Evolutionary conservation across 495 filamentous ascomycete genomes (phyloP), one percentile per base, ranked within the genome.

Genomic region (Aspergillus cavernicola): DNA sequence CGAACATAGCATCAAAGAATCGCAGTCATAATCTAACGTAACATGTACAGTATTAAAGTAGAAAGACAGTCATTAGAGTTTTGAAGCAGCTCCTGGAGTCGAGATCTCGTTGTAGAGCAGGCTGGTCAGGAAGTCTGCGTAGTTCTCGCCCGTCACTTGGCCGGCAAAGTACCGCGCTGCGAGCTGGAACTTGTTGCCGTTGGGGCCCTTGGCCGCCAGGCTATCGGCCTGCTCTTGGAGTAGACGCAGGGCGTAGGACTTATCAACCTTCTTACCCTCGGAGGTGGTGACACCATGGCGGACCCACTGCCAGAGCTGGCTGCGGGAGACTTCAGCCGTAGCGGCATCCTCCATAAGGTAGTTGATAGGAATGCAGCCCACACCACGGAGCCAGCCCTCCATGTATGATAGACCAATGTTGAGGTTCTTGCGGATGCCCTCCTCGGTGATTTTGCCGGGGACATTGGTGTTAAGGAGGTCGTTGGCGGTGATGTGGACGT

Each of bases 261-360:
- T 97, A 68, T 95, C 90, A 55, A 98, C 85, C 63, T 84, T 87
- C 80, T 92, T 91, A 69, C 93, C 95, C 66, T 96, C 91, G 19
- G 85, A 80, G 12, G 92, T 95, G 50, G 80, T 79, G 18, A 95
- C 84, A 63, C 88, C 85, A 76, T 98, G 93, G 55, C 79, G 80
- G 46, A 85, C 80, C 93, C 93, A 98, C 71, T 98, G 93, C 93
- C 93, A 98, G 26, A 98, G 84, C 81, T 98, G 82, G 37, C 80
- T 85, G 50, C 93, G 86, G 41, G 85, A 89, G 8, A 99, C 93
- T 74, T 99, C 93, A 40, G 93, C 93, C 7, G 93, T 99, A 10
- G 93, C 93, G 20, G 93, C 93, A 58, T 99, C 95, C 73, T 99
- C 95, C 93, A 99, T 99, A n/a, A 98, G 77, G 69, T 86, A 95